Evolutionary conservation across 495 filamentous ascomycete species (phyloP).

Genomic region (Bryoglossum gracile): DNA sequence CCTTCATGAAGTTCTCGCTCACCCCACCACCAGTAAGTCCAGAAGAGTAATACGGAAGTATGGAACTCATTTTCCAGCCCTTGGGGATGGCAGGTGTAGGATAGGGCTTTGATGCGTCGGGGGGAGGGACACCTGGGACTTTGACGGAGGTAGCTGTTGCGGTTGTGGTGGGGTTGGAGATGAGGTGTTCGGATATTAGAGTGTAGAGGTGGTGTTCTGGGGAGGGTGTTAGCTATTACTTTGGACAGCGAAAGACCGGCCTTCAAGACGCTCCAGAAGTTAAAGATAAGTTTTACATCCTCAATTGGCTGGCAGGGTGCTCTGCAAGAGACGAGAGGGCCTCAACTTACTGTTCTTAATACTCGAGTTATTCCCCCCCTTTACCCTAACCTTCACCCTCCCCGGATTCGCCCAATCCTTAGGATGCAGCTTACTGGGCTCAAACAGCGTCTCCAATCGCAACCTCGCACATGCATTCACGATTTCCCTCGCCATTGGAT

Average conservation of each 20-base stretch:
- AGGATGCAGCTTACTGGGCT: constrained; percentile 86
- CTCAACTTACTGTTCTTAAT: constrained; percentile 68
- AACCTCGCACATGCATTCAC: constrained; percentile 72
- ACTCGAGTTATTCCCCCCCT: constrained; percentile 43
- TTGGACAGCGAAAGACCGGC: too few species aligned
- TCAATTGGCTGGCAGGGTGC: too few species aligned
- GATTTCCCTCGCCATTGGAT: constrained; percentile 85
- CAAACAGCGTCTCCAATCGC: constrained; percentile 69
- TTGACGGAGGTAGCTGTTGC: constrained; percentile 37
- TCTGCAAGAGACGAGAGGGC: background rate
- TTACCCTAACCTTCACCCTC: constrained; percentile 70
- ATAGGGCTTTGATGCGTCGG: constrained; percentile 52
- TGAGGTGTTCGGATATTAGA: constrained; percentile 66
- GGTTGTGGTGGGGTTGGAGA: constrained; percentile 66
- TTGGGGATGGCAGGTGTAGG: constrained; percentile 69
- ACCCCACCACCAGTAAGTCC: constrained; percentile 91
- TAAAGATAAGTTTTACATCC: too few species aligned
- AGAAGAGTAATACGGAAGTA: constrained; percentile 79
- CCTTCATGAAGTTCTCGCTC: constrained; percentile 91
- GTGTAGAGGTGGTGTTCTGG: constrained; percentile 79
- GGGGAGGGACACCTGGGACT: constrained; percentile 29
- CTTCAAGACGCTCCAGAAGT: too few species aligned
- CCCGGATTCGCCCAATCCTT: constrained; percentile 98
- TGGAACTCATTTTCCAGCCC: constrained; percentile 83
- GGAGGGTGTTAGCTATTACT: constrained; percentile 3